Conservation (phyloP, 352 stramenopile genomes). For the Phytophthora fragariae region DNA sequence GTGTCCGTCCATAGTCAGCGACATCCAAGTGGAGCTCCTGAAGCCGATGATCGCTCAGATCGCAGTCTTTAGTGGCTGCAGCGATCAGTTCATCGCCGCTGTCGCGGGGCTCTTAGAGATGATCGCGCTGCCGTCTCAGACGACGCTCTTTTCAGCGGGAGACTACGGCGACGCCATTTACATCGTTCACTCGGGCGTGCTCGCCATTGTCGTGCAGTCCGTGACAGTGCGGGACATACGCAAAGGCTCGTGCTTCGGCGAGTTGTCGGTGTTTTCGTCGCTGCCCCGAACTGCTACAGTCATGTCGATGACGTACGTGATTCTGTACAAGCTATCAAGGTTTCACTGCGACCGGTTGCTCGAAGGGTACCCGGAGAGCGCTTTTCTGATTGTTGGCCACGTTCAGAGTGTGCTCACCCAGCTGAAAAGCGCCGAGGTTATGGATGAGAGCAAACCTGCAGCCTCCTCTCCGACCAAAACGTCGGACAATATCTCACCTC, state of each 20-base stretch:
- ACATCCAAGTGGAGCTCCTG: slow-evolving; percentile 76
- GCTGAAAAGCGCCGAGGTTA: background rate
- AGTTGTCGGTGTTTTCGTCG: slow-evolving; percentile 63
- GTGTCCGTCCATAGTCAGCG: slow-evolving; percentile 68
- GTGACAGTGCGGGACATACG: slow-evolving; percentile 68
- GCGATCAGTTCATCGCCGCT: slow-evolving; percentile 55
- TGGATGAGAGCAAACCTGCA: background rate
- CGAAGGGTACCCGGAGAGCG: background rate
- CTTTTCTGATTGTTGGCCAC: background rate
- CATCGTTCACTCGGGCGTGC: slow-evolving; percentile 67
- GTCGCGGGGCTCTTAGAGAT: slow-evolving; percentile 66
- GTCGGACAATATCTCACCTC: background rate
- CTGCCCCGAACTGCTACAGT: background rate
- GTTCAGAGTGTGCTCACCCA: background rate
- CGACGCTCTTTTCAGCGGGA: slow-evolving; percentile 54
- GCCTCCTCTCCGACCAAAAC: background rate
- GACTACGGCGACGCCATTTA: slow-evolving; percentile 71
- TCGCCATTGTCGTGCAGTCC: slow-evolving; percentile 57
- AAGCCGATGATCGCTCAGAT: slow-evolving; percentile 54
- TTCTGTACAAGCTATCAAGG: slow-evolving; percentile 2
- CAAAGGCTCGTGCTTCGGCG: slow-evolving; percentile 67
- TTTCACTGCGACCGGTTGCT: slow-evolving; percentile 2
- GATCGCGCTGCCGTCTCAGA: slow-evolving; percentile 58
- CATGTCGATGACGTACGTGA: slow-evolving; percentile 2
- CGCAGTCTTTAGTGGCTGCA: slow-evolving; percentile 60